These are phyloP conservation scores for Purpureocillium lavendulum DNA, from an alignment of 2,329 filamentous ascomycete species.

Conservation along the genomic window DNA sequence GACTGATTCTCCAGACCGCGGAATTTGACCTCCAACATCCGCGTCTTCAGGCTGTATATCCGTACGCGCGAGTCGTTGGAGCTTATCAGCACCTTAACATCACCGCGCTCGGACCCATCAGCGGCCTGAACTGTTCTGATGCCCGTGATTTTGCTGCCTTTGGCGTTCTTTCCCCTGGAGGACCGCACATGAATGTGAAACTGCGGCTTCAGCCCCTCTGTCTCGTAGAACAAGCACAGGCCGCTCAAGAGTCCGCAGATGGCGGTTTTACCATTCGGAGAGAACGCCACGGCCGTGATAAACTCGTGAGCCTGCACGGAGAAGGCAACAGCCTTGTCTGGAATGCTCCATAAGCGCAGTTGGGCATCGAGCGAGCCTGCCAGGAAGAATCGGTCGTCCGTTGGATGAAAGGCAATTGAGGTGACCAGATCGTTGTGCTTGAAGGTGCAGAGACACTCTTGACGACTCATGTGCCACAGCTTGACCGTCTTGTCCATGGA, in stretches of 20 bases:
- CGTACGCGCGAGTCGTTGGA: slow-evolving; percentile 92
- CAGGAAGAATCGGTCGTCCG: slow-evolving; percentile 92
- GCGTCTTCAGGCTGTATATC: slow-evolving; percentile 81
- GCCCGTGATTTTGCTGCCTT: slow-evolving; percentile 94
- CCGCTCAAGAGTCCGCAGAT: slow-evolving; percentile 86
- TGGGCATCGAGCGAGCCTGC: slow-evolving; percentile 87
- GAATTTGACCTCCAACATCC: slow-evolving; percentile 79
- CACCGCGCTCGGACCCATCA: slow-evolving; percentile 37
- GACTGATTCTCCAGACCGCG: slow-evolving; percentile 84
- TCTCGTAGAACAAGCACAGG: slow-evolving; percentile 84
- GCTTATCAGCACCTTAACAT: slow-evolving; percentile 79
- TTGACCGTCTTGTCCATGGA: slow-evolving; percentile 98
- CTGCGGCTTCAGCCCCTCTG: slow-evolving; percentile 75
- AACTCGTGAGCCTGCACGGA: slow-evolving; percentile 71
- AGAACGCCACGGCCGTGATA: slow-evolving; percentile 89
- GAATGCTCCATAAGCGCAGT: slow-evolving; percentile 89
- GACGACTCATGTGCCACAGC: slow-evolving; percentile 80
- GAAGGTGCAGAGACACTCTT: slow-evolving; percentile 86
- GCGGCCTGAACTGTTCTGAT: slow-evolving; percentile 67
- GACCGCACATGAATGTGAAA: slow-evolving; percentile 91
- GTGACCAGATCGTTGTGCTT: slow-evolving; percentile 94
- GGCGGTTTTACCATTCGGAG: slow-evolving; percentile 80
- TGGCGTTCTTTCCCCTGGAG: slow-evolving; percentile 84
- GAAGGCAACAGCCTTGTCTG: slow-evolving; percentile 87
- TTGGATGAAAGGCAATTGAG: slow-evolving; percentile 88